phyloP scores from a whole-genome alignment of 495 filamentous ascomycete species.

The Apodospora peruviana region DNA sequence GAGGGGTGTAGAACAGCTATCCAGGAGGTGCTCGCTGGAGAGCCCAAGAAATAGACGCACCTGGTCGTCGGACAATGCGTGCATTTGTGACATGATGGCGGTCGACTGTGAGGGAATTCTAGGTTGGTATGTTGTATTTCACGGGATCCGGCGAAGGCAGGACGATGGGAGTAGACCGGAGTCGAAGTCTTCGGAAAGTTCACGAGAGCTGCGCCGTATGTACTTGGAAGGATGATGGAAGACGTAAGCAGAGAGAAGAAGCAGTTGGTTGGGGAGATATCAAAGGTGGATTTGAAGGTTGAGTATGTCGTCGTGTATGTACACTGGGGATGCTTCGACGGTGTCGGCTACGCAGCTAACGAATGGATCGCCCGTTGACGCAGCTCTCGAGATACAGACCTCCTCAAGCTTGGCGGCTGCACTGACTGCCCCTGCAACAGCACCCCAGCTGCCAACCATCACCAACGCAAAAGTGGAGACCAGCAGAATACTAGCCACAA shows the following conservation, averaged over 20 bases:
- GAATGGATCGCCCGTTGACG: too few relatives aligned
- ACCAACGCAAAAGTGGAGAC: too few relatives aligned
- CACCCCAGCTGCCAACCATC: too few relatives aligned
- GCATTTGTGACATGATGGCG: constrained; percentile 78
- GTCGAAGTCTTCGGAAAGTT: not conserved
- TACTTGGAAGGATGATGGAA: not conserved
- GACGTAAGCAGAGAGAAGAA: not conserved
- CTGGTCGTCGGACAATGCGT: constrained; percentile 97
- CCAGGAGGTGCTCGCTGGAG: too few relatives aligned
- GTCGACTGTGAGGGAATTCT: constrained; percentile 19
- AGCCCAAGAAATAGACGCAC: constrained; percentile 49
- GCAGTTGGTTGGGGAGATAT: not conserved
- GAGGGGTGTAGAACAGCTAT: too few relatives aligned
- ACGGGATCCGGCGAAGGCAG: not conserved
- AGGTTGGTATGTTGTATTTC: not conserved
- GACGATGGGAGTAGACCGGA: not conserved
- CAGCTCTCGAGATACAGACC: not conserved
- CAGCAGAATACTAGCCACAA: too few relatives aligned
- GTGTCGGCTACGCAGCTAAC: too few relatives aligned
- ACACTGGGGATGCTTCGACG: too few relatives aligned
- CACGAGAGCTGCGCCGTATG: not conserved
- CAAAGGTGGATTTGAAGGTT: not conserved
- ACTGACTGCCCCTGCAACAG: too few relatives aligned
- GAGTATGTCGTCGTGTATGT: not conserved
- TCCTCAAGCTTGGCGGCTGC: too few relatives aligned